Evolutionary conservation across 75 land plant species (phyloP).

Genomic region (Sequoiadendron giganteum): DNA sequence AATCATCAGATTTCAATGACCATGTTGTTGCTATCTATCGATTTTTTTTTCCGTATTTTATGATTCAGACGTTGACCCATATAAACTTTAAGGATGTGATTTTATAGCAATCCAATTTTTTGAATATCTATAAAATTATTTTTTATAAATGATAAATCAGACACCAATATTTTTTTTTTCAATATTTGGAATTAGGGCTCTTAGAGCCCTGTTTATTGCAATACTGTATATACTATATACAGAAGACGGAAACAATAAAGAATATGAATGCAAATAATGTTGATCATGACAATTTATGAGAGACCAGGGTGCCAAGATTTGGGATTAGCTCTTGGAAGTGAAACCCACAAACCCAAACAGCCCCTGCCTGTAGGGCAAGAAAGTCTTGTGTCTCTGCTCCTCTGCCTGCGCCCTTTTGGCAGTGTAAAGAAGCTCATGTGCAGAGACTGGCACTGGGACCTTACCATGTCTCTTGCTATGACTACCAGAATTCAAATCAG

Average conservation of each 20-base stretch:
- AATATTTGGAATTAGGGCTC: too few relatives aligned
- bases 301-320: slow-evolving; percentile 43
- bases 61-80: too few relatives aligned
- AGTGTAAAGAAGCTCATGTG: slow-evolving; percentile 71
- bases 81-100: too few relatives aligned
- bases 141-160: too few relatives aligned
- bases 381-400: slow-evolving; percentile 46
- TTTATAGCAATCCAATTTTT: too few relatives aligned
- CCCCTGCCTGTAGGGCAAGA: slow-evolving; percentile 66
- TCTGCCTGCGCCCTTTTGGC: slow-evolving; percentile 67
- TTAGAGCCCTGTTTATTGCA: too few relatives aligned
- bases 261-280: background rate
- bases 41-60: too few relatives aligned
- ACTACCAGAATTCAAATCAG: background rate
- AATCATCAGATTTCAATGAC: too few relatives aligned
- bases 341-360: slow-evolving; percentile 77
- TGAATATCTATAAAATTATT: too few relatives aligned
- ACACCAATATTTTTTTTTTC: too few relatives aligned
- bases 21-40: too few relatives aligned
- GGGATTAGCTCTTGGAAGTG: slow-evolving; percentile 53
- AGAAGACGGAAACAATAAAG: background rate
- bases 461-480: slow-evolving; percentile 14
- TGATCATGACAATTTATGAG: background rate
- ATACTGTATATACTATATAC: too few relatives aligned
- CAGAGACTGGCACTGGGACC: slow-evolving; percentile 24